phyloP scores from a whole-genome alignment of 2,329 filamentous ascomycete genomes.

The Diaporthe caulivora region DNA sequence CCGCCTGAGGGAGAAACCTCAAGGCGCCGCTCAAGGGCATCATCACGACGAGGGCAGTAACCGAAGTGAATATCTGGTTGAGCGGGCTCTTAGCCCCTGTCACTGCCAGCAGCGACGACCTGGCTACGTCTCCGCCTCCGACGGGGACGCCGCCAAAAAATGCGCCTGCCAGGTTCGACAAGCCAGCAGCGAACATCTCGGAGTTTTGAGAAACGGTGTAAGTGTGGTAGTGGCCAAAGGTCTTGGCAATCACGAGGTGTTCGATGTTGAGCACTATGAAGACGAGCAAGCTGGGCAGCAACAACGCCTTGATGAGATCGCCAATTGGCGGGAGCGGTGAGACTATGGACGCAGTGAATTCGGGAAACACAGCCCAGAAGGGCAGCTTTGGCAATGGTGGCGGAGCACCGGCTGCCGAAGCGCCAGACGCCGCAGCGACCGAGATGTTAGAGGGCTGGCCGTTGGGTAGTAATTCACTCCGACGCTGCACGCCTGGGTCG shows the following conservation, averaged over 20 bases:
- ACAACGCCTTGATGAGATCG: background rate
- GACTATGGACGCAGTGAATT: constrained; percentile 6
- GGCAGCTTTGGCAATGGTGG: constrained; percentile 8
- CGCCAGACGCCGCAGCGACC: background rate
- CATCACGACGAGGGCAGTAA: constrained; percentile 27
- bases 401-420: constrained; percentile 4
- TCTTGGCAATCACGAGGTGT: constrained; percentile 25
- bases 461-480: background rate
- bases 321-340: constrained; percentile 8
- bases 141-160: constrained; percentile 32
- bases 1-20: constrained; percentile 24
- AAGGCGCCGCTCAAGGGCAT: constrained; percentile 11
- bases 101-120: constrained; percentile 18
- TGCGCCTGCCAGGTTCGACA: constrained; percentile 11
- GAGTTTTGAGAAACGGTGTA: constrained; percentile 27
- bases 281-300: constrained; percentile 32
- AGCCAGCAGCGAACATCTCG: constrained; percentile 30
- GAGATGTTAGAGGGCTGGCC: constrained; percentile 14
- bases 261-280: constrained; percentile 35
- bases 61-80: constrained; percentile 29
- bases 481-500: background rate
- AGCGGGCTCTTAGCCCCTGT: constrained; percentile 32
- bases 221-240: constrained; percentile 27
- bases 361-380: constrained; percentile 31
- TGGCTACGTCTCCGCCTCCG: constrained; percentile 32